These are phyloP conservation scores for Oryza rufipogon DNA, from an alignment of 176 grass and related monocot genomes.

Conservation along the genomic window DNA sequence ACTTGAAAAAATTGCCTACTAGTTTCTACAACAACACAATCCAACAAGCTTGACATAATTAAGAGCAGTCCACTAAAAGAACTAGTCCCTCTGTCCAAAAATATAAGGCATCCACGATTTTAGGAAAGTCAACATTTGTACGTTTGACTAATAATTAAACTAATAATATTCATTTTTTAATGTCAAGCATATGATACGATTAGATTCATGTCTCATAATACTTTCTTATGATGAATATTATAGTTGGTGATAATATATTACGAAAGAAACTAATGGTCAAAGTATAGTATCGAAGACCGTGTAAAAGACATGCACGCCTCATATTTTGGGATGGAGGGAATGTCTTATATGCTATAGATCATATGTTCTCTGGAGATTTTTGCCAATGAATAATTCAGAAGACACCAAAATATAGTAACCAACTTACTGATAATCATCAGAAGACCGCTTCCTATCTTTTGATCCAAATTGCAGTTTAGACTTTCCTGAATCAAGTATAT, in stretches of 20 bases:
- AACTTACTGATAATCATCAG: conserved; percentile 77
- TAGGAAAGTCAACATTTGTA: too few relatives aligned
- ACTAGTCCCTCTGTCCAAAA: too few relatives aligned
- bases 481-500: conserved; percentile 65
- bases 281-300: too few relatives aligned
- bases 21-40: background rate
- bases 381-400: conserved; percentile 26
- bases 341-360: conserved; percentile 1
- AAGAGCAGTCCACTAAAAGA: background rate
- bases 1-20: background rate
- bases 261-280: too few relatives aligned
- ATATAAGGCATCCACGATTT: too few relatives aligned
- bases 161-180: too few relatives aligned
- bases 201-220: too few relatives aligned
- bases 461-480: conserved; percentile 77
- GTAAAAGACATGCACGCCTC: too few relatives aligned
- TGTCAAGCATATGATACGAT: too few relatives aligned
- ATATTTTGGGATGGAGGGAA: background rate
- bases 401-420: conserved; percentile 1
- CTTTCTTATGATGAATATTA: too few relatives aligned
- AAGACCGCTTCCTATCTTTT: conserved; percentile 69
- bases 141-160: too few relatives aligned
- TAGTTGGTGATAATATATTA: too few relatives aligned
- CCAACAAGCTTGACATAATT: background rate
- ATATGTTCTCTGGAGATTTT: background rate